Evolutionary conservation across 257 asterid species (phyloP).

Genomic region (Salvia rosmarinus): DNA sequence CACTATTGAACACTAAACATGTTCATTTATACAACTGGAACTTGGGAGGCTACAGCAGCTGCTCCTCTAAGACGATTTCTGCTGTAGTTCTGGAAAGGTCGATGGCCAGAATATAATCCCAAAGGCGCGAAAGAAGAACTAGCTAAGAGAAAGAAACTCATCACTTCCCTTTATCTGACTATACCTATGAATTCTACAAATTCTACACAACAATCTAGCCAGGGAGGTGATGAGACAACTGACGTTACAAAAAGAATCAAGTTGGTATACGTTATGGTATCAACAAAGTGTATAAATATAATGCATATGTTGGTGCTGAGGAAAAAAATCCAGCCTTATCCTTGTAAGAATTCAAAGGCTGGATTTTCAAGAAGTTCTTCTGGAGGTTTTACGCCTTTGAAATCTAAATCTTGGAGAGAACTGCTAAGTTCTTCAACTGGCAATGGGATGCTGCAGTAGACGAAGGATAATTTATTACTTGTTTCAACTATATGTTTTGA

Average conservation of each 20-base stretch:
- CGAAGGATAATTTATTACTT: background rate
- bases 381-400: constrained; percentile 74
- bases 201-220: constrained; percentile 42
- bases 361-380: constrained; percentile 63
- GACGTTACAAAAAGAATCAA: constrained; percentile 26
- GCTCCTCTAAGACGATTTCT: constrained; percentile 30
- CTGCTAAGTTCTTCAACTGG: constrained; percentile 64
- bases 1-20: constrained; percentile 31
- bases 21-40: constrained; percentile 31
- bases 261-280: constrained; percentile 41
- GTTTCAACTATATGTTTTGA: background rate
- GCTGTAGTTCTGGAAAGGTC: constrained; percentile 34
- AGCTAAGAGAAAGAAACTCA: constrained; percentile 31
- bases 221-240: constrained; percentile 38
- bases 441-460: constrained; percentile 66
- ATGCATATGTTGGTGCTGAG: background rate
- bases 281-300: constrained; percentile 26
- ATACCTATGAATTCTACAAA: constrained; percentile 52
- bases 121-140: background rate
- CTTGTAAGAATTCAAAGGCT: constrained; percentile 70
- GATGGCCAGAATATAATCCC: constrained; percentile 8
- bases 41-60: constrained; percentile 16
- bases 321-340: constrained; percentile 46
- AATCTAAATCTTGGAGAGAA: constrained; percentile 58
- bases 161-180: constrained; percentile 46